phyloP scores from a whole-genome alignment of 805 yeast species.

The Teunomyces panamensis region DNA sequence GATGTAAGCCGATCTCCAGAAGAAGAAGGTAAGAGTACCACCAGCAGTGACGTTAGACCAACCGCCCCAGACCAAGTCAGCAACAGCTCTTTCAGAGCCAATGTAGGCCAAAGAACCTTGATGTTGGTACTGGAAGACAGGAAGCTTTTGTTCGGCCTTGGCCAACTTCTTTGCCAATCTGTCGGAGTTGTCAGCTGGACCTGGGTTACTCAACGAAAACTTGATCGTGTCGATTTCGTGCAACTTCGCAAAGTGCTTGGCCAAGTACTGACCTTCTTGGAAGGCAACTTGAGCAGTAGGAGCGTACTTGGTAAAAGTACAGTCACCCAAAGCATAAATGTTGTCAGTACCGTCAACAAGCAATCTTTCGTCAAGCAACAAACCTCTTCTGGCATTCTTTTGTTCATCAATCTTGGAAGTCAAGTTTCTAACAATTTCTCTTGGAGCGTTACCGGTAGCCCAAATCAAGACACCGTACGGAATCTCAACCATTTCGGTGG shows the following conservation, averaged over 20 bases:
- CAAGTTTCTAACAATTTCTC: constrained; percentile 67
- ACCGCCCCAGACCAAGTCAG: constrained; percentile 78
- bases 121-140: constrained; percentile 77
- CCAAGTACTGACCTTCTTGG: constrained; percentile 86
- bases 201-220: constrained; percentile 37
- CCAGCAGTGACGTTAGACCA: constrained; percentile 79
- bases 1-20: constrained; percentile 94
- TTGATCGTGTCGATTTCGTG: constrained; percentile 59
- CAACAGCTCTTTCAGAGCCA: constrained; percentile 91
- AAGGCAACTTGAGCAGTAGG: constrained; percentile 98
- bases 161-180: constrained; percentile 47
- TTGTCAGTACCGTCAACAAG: constrained; percentile 80
- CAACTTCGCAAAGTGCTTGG: constrained; percentile 63
- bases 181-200: constrained; percentile 39
- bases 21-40: constrained; percentile 82
- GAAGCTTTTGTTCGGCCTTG: constrained; percentile 40
- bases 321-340: constrained; percentile 90
- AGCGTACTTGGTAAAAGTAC: constrained; percentile 86
- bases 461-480: constrained; percentile 94
- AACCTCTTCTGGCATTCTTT: constrained; percentile 85
- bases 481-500: constrained; percentile 55
- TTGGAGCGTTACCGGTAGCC: constrained; percentile 96
- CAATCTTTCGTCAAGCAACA: constrained; percentile 77
- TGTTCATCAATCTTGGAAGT: constrained; percentile 70
- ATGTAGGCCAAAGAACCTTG: constrained; percentile 93